These are phyloP conservation scores for Fraxinus albicans DNA, from an alignment of 305 asterid genomes.

Conservation along the genomic window DNA sequence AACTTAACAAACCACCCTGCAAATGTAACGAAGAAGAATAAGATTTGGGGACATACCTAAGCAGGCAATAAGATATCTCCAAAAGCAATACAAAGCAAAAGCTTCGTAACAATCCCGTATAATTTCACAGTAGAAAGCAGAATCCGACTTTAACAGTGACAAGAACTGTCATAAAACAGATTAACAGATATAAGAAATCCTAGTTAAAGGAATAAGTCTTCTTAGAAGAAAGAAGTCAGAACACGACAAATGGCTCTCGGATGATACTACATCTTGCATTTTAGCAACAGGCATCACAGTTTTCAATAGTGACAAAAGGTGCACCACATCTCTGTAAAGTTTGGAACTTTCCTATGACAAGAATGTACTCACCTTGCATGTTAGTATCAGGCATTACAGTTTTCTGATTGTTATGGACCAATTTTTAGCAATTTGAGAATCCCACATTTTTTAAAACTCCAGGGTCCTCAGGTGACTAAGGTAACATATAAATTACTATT, in stretches of 20 bases:
- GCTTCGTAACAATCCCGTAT: slow-evolving; percentile 98
- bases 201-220: slow-evolving; percentile 14
- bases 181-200: slow-evolving; percentile 20
- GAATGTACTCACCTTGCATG: not conserved
- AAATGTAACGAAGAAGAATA: not conserved
- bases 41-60: slow-evolving; percentile 53
- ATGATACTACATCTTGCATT: not conserved
- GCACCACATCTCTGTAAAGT: not conserved
- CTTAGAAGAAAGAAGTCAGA: not conserved
- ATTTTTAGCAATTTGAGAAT: not conserved
- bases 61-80: slow-evolving; percentile 97
- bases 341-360: not conserved
- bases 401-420: not conserved
- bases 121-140: slow-evolving; percentile 82
- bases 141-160: slow-evolving; percentile 65
- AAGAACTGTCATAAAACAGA: slow-evolving; percentile 58
- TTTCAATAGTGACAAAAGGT: not conserved
- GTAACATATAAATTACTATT: not conserved
- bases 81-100: slow-evolving; percentile 94
- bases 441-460: not conserved
- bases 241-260: not conserved
- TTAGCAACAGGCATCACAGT: not conserved
- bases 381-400: not conserved
- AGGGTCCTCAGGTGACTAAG: not conserved
- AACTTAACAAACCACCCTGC: not conserved